These are phyloP conservation scores for Suhomyces atakaporum DNA, from an alignment of 1,139 yeast genomes.

Conservation along the genomic window DNA sequence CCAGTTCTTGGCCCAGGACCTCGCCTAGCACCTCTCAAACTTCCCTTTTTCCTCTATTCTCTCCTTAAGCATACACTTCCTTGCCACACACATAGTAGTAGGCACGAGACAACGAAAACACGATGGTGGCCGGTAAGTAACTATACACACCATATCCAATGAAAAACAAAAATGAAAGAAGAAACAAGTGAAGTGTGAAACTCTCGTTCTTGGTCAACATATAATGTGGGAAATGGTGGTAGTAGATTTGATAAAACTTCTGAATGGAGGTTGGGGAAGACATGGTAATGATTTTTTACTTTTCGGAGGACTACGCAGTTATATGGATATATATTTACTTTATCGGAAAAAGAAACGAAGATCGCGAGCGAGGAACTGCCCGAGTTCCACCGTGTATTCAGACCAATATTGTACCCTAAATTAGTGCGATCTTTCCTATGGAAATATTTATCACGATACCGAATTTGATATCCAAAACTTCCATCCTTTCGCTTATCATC, in stretches of 20 bases:
- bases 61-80: conserved; percentile 13
- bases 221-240: conserved; percentile 39
- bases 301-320: background rate
- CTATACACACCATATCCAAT: conserved; percentile 41
- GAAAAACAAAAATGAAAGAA: conserved; percentile 34
- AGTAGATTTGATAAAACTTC: conserved; percentile 32
- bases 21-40: too few relatives aligned
- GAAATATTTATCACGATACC: too few relatives aligned
- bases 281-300: background rate
- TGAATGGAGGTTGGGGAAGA: conserved; percentile 15
- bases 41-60: too few relatives aligned
- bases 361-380: too few relatives aligned
- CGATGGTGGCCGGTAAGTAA: conserved; percentile 35
- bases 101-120: conserved; percentile 33
- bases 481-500: too few relatives aligned
- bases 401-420: too few relatives aligned
- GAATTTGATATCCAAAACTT: too few relatives aligned
- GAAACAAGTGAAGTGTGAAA: conserved; percentile 30
- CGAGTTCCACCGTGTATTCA: too few relatives aligned
- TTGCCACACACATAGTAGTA: conserved; percentile 41
- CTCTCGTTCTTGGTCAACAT: conserved; percentile 43
- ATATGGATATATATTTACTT: background rate
- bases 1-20: too few relatives aligned
- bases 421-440: too few relatives aligned
- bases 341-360: background rate